Evolutionary conservation across 768 basidiomycete genomes (phyloP).

Genomic region (Punctularia strigosozonata): DNA sequence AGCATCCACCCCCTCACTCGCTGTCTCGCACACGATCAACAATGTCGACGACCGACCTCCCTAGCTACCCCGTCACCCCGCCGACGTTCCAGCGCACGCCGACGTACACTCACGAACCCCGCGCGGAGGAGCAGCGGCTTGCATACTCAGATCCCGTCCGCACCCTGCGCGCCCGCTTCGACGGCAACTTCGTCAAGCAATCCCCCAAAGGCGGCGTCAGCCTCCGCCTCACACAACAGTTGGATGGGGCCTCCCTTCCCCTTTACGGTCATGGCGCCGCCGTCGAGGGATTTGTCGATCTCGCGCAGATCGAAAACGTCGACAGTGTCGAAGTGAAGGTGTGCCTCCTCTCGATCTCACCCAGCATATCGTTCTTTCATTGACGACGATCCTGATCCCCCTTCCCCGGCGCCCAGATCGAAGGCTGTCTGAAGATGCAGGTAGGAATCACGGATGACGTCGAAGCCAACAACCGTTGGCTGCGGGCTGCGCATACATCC

Average conservation of each 20-base stretch:
- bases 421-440: slow-evolving; percentile 44
- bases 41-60: slow-evolving; percentile 48
- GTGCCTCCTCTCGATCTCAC: slow-evolving; percentile 7
- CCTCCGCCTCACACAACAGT: slow-evolving; percentile 42
- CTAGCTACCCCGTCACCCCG: slow-evolving; percentile 33
- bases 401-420: slow-evolving; percentile 29
- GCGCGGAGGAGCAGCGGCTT: slow-evolving; percentile 38
- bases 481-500: too few species aligned
- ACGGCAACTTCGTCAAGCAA: slow-evolving; percentile 45
- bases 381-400: neutral
- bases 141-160: slow-evolving; percentile 29
- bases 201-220: slow-evolving; percentile 40
- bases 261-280: slow-evolving; percentile 39
- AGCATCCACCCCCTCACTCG: too few species aligned
- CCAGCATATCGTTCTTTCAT: slow-evolving; percentile 2
- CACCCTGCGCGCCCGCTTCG: slow-evolving; percentile 21
- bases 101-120: slow-evolving; percentile 45
- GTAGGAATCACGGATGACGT: too few species aligned
- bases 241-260: slow-evolving; percentile 38
- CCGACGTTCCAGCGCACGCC: slow-evolving; percentile 29
- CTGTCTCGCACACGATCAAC: too few species aligned
- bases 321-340: slow-evolving; percentile 57
- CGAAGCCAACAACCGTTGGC: too few species aligned
- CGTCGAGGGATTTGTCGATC: slow-evolving; percentile 45
- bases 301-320: slow-evolving; percentile 42